These are phyloP conservation scores for Thymus mandschuricus DNA, from an alignment of 257 asterid genomes.

Conservation along the genomic window DNA sequence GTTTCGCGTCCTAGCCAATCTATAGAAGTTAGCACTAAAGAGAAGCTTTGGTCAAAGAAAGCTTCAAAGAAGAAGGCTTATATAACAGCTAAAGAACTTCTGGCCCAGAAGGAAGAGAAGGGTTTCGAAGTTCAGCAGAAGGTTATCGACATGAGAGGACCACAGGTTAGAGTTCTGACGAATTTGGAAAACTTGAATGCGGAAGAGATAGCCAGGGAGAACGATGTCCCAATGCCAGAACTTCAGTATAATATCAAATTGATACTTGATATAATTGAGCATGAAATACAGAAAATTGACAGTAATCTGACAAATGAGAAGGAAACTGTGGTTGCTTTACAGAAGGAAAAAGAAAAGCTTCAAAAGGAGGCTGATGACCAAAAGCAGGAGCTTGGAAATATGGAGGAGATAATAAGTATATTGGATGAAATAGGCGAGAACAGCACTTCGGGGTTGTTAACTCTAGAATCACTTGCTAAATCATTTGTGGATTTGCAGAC, in stretches of 20 bases:
- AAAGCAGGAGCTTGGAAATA: slow-evolving; percentile 67
- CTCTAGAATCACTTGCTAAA: slow-evolving; percentile 72
- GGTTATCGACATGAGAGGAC: slow-evolving; percentile 96
- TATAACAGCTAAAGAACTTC: slow-evolving; percentile 75
- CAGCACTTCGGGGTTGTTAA: slow-evolving; percentile 62
- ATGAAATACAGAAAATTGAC: slow-evolving; percentile 79
- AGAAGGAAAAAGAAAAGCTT: slow-evolving; percentile 78
- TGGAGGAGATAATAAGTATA: slow-evolving; percentile 56
- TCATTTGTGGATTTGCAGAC: slow-evolving; percentile 64
- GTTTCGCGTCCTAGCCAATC: slow-evolving; percentile 43
- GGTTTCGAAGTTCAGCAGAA: slow-evolving; percentile 79
- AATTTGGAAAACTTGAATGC: slow-evolving; percentile 86
- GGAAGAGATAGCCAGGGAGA: slow-evolving; percentile 75
- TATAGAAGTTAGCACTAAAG: slow-evolving; percentile 48
- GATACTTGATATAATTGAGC: slow-evolving; percentile 75
- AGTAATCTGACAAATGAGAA: slow-evolving; percentile 83
- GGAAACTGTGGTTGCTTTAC: slow-evolving; percentile 82
- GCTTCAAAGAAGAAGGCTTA: slow-evolving; percentile 61
- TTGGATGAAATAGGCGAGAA: slow-evolving; percentile 63
- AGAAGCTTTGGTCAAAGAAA: slow-evolving; percentile 81
- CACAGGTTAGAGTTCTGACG: slow-evolving; percentile 89
- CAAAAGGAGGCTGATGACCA: slow-evolving; percentile 61
- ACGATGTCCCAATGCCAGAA: slow-evolving; percentile 88
- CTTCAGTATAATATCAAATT: slow-evolving; percentile 83
- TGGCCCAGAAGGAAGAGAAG: slow-evolving; percentile 77